Evolutionary conservation across 805 yeast species (phyloP).

Genomic region (Candida stauntonica): DNA sequence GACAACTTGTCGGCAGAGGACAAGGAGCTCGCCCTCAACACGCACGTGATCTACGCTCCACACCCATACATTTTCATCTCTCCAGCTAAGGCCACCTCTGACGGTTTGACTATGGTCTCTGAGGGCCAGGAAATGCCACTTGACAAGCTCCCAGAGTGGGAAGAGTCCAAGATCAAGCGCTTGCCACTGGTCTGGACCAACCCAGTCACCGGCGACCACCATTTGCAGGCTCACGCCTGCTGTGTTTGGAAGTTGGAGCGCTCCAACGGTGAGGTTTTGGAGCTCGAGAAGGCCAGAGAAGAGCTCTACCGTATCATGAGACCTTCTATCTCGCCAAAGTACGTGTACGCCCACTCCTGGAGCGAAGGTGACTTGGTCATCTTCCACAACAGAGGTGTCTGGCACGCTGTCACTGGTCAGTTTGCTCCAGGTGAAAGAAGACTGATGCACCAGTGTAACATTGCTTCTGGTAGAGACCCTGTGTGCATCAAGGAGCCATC

Average conservation of each 20-base stretch:
- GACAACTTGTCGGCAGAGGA: conserved; percentile 63
- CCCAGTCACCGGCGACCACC: conserved; percentile 79
- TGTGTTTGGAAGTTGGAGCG: conserved; percentile 64
- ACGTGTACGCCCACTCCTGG: conserved; percentile 83
- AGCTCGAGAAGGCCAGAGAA: conserved; percentile 68
- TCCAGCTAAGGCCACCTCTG: conserved; percentile 75
- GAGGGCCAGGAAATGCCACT: conserved; percentile 70
- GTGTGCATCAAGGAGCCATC: conserved; percentile 24
- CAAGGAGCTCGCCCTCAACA: conserved; percentile 65
- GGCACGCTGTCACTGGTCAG: conserved; percentile 92
- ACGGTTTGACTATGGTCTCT: conserved; percentile 80
- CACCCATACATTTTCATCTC: conserved; percentile 87
- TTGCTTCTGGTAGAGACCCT: conserved; percentile 79
- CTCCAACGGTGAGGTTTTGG: conserved; percentile 54
- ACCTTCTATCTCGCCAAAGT: conserved; percentile 73
- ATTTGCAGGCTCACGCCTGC: conserved; percentile 85
- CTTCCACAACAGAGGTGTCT: conserved; percentile 84
- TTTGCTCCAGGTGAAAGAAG: conserved; percentile 73
- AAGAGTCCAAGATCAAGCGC: conserved; percentile 66
- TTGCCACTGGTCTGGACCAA: conserved; percentile 91
- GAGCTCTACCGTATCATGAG: conserved; percentile 73
- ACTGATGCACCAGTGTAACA: conserved; percentile 91
- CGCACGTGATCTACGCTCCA: conserved; percentile 87
- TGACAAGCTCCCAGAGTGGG: conserved; percentile 79
- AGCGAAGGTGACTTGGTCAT: conserved; percentile 77